Evolutionary conservation across 2,329 filamentous ascomycete species (phyloP).

Genomic region (Daldinia sp.): DNA sequence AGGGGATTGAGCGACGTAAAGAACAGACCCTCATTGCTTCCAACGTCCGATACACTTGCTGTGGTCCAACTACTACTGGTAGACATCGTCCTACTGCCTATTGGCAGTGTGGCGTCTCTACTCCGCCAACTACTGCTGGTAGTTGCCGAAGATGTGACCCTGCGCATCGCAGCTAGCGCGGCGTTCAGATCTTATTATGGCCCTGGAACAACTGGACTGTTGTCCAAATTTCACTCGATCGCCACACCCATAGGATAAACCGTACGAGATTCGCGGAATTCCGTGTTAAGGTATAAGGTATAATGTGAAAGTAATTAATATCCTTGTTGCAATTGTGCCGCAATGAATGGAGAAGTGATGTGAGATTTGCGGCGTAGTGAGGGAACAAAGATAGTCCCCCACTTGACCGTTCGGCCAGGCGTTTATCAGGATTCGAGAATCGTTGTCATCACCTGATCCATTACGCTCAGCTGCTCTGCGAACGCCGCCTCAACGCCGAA

Average conservation of each 20-base stretch:
- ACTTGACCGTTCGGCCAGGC: not conserved
- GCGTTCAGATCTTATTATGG: slow-evolving; percentile 8
- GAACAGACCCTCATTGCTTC: slow-evolving; percentile 42
- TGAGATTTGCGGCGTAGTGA: slow-evolving; percentile 18
- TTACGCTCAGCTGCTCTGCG: slow-evolving; percentile 6
- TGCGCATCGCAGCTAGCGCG: slow-evolving; percentile 22
- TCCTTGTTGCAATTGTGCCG: not conserved
- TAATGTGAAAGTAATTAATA: not conserved
- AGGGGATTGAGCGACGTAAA: slow-evolving; percentile 49
- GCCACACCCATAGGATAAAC: not conserved
- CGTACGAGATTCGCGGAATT: not conserved
- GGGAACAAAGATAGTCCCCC: slow-evolving; percentile 21
- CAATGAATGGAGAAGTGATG: slow-evolving; percentile 11
- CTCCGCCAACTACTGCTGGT: slow-evolving; percentile 13
- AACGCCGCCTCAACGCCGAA: slow-evolving; percentile 19
- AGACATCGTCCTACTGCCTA: slow-evolving; percentile 26
- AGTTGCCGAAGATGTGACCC: slow-evolving; percentile 26
- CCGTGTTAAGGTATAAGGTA: not conserved
- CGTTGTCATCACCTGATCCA: slow-evolving; percentile 9
- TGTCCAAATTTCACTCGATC: slow-evolving; percentile 9
- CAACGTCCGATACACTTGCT: slow-evolving; percentile 14
- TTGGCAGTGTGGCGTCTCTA: slow-evolving; percentile 31
- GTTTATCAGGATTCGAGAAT: slow-evolving; percentile 23
- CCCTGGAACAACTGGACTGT: slow-evolving; percentile 8
- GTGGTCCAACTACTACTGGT: slow-evolving; percentile 42